Evolutionary conservation across 1,284 basidiomycete genomes (phyloP).

Genomic region (Pseudozyma pruni): DNA sequence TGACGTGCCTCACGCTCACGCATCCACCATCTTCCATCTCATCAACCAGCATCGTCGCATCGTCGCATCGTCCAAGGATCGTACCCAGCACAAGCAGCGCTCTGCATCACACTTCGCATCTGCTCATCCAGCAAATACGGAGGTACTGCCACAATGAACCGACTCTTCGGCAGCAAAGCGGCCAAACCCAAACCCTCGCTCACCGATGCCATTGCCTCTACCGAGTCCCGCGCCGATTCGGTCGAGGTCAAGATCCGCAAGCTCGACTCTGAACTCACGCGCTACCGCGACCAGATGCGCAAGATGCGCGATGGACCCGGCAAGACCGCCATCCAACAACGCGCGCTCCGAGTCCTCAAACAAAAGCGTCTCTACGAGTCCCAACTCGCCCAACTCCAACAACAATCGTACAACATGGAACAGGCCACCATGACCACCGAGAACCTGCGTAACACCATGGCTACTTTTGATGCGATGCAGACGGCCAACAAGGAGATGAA

Average conservation of each 20-base stretch:
- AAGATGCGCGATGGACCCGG: constrained; percentile 93
- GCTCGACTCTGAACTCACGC: constrained; percentile 88
- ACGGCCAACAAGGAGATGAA: constrained; percentile 96
- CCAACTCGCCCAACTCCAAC: constrained; percentile 88
- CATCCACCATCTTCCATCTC: background rate
- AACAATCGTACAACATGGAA: constrained; percentile 99
- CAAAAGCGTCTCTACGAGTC: constrained; percentile 96
- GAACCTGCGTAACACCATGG: constrained; percentile 99
- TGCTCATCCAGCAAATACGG: too few relatives aligned
- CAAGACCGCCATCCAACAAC: constrained; percentile 93
- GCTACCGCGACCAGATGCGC: constrained; percentile 96
- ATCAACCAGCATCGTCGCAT: background rate
- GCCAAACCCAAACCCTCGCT: constrained; percentile 79
- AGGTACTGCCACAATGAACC: constrained; percentile 69
- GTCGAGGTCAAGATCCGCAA: constrained; percentile 98
- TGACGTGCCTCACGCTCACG: background rate
- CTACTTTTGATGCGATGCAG: constrained; percentile 98
- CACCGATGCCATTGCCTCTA: constrained; percentile 91
- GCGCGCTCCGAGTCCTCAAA: constrained; percentile 91
- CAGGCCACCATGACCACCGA: constrained; percentile 94
- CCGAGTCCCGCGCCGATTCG: constrained; percentile 85
- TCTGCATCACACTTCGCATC: constrained; percentile 1
- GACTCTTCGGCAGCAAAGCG: constrained; percentile 68
- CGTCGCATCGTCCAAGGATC: background rate
- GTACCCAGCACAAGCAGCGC: background rate